These are phyloP conservation scores for Penicillium sp. DNA, from an alignment of 2,329 filamentous ascomycete species.

Conservation along the genomic window DNA sequence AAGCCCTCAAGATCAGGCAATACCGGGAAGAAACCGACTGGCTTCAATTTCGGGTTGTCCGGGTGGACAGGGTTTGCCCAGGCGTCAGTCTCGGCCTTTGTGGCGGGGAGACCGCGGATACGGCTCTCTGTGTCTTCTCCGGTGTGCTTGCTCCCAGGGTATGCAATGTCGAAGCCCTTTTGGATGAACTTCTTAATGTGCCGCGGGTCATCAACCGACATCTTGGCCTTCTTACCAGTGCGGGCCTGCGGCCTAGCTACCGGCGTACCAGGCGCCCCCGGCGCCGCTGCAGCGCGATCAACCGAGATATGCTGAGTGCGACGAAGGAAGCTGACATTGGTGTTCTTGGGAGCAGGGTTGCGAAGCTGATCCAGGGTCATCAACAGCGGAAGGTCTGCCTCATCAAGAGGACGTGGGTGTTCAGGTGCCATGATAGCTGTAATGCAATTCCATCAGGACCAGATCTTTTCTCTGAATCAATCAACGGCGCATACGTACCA, in stretches of 20 bases:
- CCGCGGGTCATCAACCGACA: conserved; percentile 52
- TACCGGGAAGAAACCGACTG: conserved; percentile 57
- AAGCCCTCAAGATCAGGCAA: conserved; percentile 58
- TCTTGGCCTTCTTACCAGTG: conserved; percentile 30
- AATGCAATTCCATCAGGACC: conserved; percentile 8
- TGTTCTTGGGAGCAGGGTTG: conserved; percentile 70
- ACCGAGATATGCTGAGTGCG: conserved; percentile 83
- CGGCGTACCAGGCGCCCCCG: conserved; percentile 16
- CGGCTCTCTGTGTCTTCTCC: conserved; percentile 52
- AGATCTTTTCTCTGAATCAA: neutral
- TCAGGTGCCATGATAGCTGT: conserved; percentile 76
- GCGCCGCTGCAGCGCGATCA: conserved; percentile 32
- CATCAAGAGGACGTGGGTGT: conserved; percentile 66
- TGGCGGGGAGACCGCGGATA: conserved; percentile 51
- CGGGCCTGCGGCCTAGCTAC: conserved; percentile 23
- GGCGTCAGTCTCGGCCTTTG: conserved; percentile 52
- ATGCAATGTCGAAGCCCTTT: conserved; percentile 61
- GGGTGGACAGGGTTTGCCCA: conserved; percentile 59
- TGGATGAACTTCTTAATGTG: conserved; percentile 57
- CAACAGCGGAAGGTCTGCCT: conserved; percentile 77
- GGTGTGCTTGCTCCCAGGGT: conserved; percentile 55
- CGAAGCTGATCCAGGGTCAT: conserved; percentile 77
- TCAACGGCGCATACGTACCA: conserved; percentile 52
- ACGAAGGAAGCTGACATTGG: conserved; percentile 85
- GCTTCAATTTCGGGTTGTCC: conserved; percentile 51